phyloP scores from a whole-genome alignment of 2,329 filamentous ascomycete species.

The Cadophora sp. region DNA sequence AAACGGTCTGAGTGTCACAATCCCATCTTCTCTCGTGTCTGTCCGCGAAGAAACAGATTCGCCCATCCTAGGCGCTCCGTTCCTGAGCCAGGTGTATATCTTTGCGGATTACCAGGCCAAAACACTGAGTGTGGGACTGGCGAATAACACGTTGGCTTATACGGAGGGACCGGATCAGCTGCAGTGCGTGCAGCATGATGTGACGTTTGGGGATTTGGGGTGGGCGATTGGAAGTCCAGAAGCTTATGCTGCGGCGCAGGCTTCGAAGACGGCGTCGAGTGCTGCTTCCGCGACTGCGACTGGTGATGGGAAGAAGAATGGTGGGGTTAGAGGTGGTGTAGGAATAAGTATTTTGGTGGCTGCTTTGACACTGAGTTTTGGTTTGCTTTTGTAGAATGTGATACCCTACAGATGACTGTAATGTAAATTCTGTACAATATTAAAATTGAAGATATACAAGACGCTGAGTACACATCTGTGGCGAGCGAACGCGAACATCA shows the following conservation, averaged over 20 bases:
- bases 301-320: constrained; percentile 17
- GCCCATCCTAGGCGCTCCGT: constrained; percentile 25
- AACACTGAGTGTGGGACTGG: constrained; percentile 23
- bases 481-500: not conserved
- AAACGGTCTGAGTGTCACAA: constrained; percentile 13
- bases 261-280: constrained; percentile 12
- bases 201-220: constrained; percentile 18
- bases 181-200: constrained; percentile 21
- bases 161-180: constrained; percentile 16
- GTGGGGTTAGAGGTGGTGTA: not conserved
- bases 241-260: not conserved
- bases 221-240: constrained; percentile 22
- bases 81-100: constrained; percentile 26
- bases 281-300: constrained; percentile 8
- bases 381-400: constrained; percentile 2
- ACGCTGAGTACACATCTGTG: not conserved
- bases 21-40: constrained; percentile 18
- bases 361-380: not conserved
- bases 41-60: constrained; percentile 14
- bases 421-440: not conserved
- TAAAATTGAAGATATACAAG: not conserved
- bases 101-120: constrained; percentile 27
- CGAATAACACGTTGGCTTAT: constrained; percentile 21
- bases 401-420: not conserved
- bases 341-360: not conserved